A percentile compares a stretch with the other conserved stretches of the same genome.
phyloP scores from a whole-genome alignment of 495 filamentous ascomycete species.

The Tuber melanosporum region DNA sequence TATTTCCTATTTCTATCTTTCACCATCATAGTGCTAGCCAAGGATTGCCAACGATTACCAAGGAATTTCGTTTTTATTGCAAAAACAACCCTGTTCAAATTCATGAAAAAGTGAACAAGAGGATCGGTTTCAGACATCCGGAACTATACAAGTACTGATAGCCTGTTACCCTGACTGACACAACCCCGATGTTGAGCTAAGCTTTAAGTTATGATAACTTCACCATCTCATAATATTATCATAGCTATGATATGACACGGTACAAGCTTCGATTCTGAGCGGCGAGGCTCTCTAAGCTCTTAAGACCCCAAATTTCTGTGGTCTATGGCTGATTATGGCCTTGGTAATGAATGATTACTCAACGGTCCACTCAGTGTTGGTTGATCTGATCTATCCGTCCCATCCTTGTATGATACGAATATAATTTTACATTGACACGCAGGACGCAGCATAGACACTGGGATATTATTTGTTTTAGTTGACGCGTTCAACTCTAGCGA shows the following conservation, averaged over 20 bases:
- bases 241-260: too few relatives aligned
- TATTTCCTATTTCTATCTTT: too few relatives aligned
- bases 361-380: neutral
- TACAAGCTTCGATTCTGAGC: neutral
- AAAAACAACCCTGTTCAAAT: too few relatives aligned
- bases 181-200: neutral
- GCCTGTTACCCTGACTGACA: neutral
- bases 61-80: too few relatives aligned
- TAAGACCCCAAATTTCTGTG: neutral
- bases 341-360: neutral
- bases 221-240: too few relatives aligned
- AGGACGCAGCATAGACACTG: neutral
- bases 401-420: neutral
- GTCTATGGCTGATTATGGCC: neutral
- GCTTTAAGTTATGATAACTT: neutral
- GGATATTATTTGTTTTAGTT: neutral
- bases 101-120: too few relatives aligned
- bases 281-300: neutral
- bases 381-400: neutral
- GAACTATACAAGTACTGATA: too few relatives aligned
- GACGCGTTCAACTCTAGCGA: neutral
- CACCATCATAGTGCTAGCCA: too few relatives aligned
- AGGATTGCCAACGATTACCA: too few relatives aligned
- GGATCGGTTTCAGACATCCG: too few relatives aligned
- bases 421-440: neutral